Conservation (phyloP, 345 rosid species). For the Arabidopsis arenosa region DNA sequence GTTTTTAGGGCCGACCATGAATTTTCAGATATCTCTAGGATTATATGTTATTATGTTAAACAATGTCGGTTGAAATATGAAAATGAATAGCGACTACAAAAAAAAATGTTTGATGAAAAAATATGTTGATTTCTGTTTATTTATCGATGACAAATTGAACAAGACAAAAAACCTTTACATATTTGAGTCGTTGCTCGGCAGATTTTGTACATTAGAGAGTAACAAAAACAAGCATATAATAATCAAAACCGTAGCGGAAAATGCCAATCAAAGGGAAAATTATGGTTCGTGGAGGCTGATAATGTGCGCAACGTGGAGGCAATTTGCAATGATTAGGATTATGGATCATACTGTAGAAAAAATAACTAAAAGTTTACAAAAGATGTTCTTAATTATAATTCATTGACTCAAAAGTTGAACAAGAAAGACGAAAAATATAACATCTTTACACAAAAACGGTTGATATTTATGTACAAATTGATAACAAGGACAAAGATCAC, state of each 20-base stretch:
- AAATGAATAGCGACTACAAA: too few species aligned
- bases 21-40: neutral
- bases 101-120: too few species aligned
- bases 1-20: conserved; percentile 29
- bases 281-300: neutral
- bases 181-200: neutral
- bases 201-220: neutral
- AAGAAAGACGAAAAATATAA: neutral
- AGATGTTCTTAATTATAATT: neutral
- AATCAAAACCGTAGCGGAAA: neutral
- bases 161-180: neutral
- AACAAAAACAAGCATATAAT: neutral
- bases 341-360: neutral
- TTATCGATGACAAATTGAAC: neutral
- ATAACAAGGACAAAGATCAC: conserved; percentile 36
- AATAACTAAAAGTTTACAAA: neutral
- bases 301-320: conserved; percentile 6
- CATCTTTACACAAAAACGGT: neutral
- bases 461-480: conserved; percentile 18
- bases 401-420: conserved; percentile 24
- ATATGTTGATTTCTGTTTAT: neutral
- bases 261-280: neutral
- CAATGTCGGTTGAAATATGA: too few species aligned
- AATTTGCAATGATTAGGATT: neutral
- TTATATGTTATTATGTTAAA: neutral